Evolutionary conservation across 306 rosid species (phyloP).

Genomic region (Trifolium subterraneum): DNA sequence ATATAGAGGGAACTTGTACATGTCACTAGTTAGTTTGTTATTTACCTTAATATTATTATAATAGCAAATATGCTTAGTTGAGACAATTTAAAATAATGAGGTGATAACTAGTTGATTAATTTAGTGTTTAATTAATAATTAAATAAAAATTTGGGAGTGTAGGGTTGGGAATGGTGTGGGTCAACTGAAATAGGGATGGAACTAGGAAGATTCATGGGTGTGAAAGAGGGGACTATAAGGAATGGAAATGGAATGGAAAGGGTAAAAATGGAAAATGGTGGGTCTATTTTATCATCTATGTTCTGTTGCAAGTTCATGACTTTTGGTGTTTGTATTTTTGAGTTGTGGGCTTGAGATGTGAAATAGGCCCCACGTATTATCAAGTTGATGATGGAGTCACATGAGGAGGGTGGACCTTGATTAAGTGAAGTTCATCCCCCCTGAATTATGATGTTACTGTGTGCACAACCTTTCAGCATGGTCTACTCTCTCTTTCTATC

Average conservation of each 20-base stretch:
- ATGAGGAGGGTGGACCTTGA: slow-evolving; percentile 80
- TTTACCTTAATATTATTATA: slow-evolving; percentile 19
- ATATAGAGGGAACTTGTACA: slow-evolving; percentile 52
- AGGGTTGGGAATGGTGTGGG: slow-evolving; percentile 61
- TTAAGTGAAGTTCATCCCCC: slow-evolving; percentile 89
- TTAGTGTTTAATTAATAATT: not conserved
- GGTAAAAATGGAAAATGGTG: slow-evolving; percentile 24
- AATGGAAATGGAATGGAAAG: slow-evolving; percentile 41
- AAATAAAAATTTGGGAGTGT: slow-evolving; percentile 33
- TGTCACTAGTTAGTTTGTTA: slow-evolving; percentile 31
- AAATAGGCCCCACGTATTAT: slow-evolving; percentile 54
- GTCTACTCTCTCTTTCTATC: slow-evolving; percentile 12
- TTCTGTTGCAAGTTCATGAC: slow-evolving; percentile 39
- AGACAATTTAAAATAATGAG: slow-evolving; percentile 25
- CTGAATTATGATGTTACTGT: slow-evolving; percentile 62
- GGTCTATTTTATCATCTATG: not conserved
- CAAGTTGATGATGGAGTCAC: slow-evolving; percentile 93
- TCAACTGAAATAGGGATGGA: slow-evolving; percentile 54
- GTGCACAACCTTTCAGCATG: slow-evolving; percentile 16
- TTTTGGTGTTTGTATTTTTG: slow-evolving; percentile 43
- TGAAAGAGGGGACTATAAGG: slow-evolving; percentile 38
- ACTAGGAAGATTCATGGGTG: slow-evolving; percentile 79
- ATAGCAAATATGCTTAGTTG: slow-evolving; percentile 38
- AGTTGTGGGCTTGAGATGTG: slow-evolving; percentile 49
- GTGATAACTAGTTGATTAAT: slow-evolving; percentile 44